A percentile compares a stretch with the other conserved stretches of the same genome.
phyloP scores from a whole-genome alignment of 2,329 filamentous ascomycete species.

The Pyrenophora seminiperda region DNA sequence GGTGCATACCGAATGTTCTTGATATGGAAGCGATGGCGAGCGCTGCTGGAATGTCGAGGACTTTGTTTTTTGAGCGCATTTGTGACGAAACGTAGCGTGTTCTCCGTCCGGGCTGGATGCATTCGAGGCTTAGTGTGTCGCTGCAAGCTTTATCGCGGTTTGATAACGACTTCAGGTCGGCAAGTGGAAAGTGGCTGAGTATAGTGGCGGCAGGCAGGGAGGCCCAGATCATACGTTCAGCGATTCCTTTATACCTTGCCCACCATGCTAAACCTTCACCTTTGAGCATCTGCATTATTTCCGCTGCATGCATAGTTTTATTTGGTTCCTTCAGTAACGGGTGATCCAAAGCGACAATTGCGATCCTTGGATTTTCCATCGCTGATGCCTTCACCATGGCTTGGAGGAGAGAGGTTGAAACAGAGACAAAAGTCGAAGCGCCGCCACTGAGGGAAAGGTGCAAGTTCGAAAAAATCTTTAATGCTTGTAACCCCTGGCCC shows the following conservation, averaged over 20 bases:
- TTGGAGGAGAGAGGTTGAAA: constrained; percentile 11
- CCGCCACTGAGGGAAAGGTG: constrained; percentile 12
- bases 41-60: not conserved
- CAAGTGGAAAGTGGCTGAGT: not conserved
- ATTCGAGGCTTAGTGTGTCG: not conserved
- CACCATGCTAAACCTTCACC: not conserved
- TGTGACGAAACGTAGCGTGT: not conserved
- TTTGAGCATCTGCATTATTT: not conserved
- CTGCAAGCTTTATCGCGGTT: not conserved
- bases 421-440: constrained; percentile 10
- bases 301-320: not conserved
- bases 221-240: constrained; percentile 5
- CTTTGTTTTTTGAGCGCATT: constrained; percentile 1
- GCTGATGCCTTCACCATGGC: constrained; percentile 3
- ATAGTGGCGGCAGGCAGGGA: not conserved
- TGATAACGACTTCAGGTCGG: not conserved
- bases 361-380: constrained; percentile 7
- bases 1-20: constrained; percentile 5
- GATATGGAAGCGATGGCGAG: not conserved
- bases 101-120: not conserved
- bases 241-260: constrained; percentile 10
- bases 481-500: not conserved
- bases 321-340: not conserved
- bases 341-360: not conserved
- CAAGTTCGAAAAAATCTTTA: not conserved